Conservation (phyloP, 768 basidiomycete genomes). For the Tremella yokohamensis region DNA sequence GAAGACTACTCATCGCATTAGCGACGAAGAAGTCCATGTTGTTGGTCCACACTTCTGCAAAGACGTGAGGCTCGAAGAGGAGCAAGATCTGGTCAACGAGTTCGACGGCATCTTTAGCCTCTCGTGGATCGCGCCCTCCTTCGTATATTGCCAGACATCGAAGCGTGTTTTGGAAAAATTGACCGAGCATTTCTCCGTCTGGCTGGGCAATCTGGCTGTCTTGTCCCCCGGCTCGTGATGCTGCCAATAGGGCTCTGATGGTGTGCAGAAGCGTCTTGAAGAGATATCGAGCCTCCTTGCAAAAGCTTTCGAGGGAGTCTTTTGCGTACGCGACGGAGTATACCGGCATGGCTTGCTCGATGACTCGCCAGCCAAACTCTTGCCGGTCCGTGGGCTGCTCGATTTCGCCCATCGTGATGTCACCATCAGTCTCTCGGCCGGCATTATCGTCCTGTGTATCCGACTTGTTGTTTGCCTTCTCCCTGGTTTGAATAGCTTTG, state of each 20-base stretch:
- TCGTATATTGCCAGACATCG: constrained; percentile 78
- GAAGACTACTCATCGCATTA: constrained; percentile 67
- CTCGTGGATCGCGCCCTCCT: constrained; percentile 53
- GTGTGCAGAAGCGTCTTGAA: constrained; percentile 86
- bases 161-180: constrained; percentile 80
- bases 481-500: constrained; percentile 36
- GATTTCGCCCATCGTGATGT: constrained; percentile 32
- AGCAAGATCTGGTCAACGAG: constrained; percentile 69
- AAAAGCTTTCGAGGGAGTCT: constrained; percentile 73
- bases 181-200: constrained; percentile 80
- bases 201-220: constrained; percentile 67
- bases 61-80: constrained; percentile 84
- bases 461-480: constrained; percentile 47
- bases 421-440: constrained; percentile 15
- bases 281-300: constrained; percentile 77
- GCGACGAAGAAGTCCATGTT: constrained; percentile 88
- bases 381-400: constrained; percentile 14
- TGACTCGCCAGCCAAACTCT: constrained; percentile 60
- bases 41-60: constrained; percentile 93
- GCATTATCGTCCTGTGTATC: constrained; percentile 43
- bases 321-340: constrained; percentile 70
- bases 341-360: constrained; percentile 83
- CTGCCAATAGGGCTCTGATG: constrained; percentile 71
- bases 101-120: constrained; percentile 76
- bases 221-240: constrained; percentile 63